Conservation (phyloP, 177 flowering plant species). For the Tripterygium wilfordii region DNA sequence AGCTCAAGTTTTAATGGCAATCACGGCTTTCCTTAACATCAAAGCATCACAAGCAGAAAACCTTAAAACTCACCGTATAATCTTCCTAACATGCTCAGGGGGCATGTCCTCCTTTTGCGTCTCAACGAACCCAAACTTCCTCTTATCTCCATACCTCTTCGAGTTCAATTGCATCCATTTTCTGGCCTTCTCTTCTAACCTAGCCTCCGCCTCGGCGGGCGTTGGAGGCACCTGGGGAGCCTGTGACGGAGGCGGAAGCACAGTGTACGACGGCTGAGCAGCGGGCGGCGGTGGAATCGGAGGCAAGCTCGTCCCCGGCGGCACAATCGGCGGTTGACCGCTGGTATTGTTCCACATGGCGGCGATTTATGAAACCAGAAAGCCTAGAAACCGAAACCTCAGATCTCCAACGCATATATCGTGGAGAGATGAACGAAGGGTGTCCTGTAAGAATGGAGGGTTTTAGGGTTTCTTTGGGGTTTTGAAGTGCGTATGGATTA, state of each 20-base stretch:
- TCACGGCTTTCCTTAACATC: too few relatives aligned
- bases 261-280: slow-evolving; percentile 85
- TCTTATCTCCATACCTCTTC: slow-evolving; percentile 91
- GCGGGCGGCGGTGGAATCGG: slow-evolving; percentile 71
- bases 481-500: too few relatives aligned
- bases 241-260: slow-evolving; percentile 31
- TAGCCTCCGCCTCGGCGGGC: slow-evolving; percentile 76
- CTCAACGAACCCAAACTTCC: slow-evolving; percentile 98
- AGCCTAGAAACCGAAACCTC: too few relatives aligned
- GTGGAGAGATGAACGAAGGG: too few relatives aligned
- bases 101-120: slow-evolving; percentile 99
- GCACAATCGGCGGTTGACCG: slow-evolving; percentile 32
- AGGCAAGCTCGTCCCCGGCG: slow-evolving; percentile 84
- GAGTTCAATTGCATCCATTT: slow-evolving; percentile 98
- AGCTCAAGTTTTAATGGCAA: too few relatives aligned
- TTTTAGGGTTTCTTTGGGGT: too few relatives aligned
- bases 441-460: too few relatives aligned
- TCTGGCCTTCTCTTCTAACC: slow-evolving; percentile 91
- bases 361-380: too few relatives aligned
- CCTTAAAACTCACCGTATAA: slow-evolving; percentile 51
- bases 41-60: too few relatives aligned
- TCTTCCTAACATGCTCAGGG: slow-evolving; percentile 96
- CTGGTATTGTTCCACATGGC: slow-evolving; percentile 68
- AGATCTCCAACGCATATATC: too few relatives aligned
- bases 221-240: not conserved